Evolutionary conservation across 352 stramenopile species (phyloP), one percentile per base, ranked within the genome.

Genomic region (Saprolegnia diclina): DNA sequence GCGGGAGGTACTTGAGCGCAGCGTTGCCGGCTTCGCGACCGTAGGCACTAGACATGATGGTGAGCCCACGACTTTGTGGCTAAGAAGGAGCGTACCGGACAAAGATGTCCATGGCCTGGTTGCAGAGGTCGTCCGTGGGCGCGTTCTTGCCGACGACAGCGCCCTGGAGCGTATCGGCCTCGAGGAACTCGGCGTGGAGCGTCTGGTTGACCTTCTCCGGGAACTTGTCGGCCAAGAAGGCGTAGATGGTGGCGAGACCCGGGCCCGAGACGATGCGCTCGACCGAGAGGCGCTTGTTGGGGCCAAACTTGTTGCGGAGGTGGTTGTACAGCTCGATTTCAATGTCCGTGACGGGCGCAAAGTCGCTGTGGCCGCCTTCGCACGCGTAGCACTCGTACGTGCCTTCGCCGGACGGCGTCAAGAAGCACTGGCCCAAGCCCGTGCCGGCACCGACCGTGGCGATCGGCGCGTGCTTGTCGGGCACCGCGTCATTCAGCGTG

Each of bases 371-470:
- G 37, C 96, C 96, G 40, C 95, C 95, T 77, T 98, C 93, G 66
- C 85, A 96, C 9, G 94, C 83, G 72, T 90, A 98, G 71, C 89
- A 97, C 57, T 90, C 92, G 78, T 98, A 98, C 69, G 88, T 71
- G 55, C 85, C 85, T 59, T 89, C 81, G 35, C 76, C 83, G 45
- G 79, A 87, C 2, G 88, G 87, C 6, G 96, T 98, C 65, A 99
- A 80, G 74, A 94, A 99, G 76, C 95, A 99, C 77, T 99, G 88
- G 35, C 96, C 96, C 16, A 99, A 80, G 9, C 96, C 96, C 3
- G 96, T 99, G 18, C 96, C 96, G 48, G 97, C 96, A 54, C 97
- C 97, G 57, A 99, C 95, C 62, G 92, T 98, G 53, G 90, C 95
- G 65, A 98, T 99, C 21, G 95, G 95, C 40, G 84, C 90, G 11